Conservation (phyloP, 2,329 filamentous ascomycete species). For the Amauroascus verrucosus region DNA sequence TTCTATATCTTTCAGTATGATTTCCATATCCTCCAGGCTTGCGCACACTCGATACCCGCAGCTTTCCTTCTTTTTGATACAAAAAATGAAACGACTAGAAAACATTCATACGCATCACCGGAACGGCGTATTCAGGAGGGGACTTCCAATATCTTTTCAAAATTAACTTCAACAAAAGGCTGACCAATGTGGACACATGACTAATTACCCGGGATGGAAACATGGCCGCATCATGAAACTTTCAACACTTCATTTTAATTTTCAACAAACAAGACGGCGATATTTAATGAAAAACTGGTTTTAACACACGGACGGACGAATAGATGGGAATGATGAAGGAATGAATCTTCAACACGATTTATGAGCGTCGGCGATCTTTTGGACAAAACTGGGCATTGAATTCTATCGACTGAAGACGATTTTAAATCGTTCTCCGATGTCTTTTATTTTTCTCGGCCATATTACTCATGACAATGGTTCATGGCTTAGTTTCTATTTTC, state of each 20-base stretch:
- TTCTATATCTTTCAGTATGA: background rate
- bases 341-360: conserved; percentile 14
- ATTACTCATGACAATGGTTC: background rate
- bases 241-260: conserved; percentile 11
- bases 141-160: too few relatives aligned
- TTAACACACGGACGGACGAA: background rate
- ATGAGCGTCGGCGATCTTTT: conserved; percentile 5
- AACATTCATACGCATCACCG: background rate
- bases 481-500: background rate
- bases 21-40: background rate
- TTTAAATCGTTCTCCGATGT: background rate
- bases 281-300: background rate
- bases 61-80: background rate
- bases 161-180: too few relatives aligned
- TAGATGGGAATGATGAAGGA: background rate
- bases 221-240: background rate
- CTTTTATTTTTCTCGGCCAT: background rate
- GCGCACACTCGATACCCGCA: background rate
- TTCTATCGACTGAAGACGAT: background rate
- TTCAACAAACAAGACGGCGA: conserved; percentile 10
- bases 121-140: background rate
- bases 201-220: background rate
- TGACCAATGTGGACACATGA: too few relatives aligned
- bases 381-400: background rate
- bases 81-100: background rate